A percentile compares a stretch with the other conserved stretches of the same genome.
Evolutionary conservation across 2,329 filamentous ascomycete genomes (phyloP).

Genomic region (Metarhizium sp.): DNA sequence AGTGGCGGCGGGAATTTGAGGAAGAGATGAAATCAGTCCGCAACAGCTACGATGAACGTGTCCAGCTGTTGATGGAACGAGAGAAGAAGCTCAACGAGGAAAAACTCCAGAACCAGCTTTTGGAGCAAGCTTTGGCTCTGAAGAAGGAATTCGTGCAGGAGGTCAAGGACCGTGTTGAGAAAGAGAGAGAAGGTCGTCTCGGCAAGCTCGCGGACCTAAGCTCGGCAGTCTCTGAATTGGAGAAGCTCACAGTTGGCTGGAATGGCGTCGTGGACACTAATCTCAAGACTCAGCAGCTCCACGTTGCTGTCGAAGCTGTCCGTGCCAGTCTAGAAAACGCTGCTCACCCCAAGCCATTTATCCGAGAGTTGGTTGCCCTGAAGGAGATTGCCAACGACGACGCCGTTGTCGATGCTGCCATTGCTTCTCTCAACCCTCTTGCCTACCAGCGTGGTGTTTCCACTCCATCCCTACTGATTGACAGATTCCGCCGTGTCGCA

Average conservation of each 20-base stretch:
- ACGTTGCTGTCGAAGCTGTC: constrained; percentile 91
- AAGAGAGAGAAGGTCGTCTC: constrained; percentile 78
- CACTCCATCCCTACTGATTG: constrained; percentile 75
- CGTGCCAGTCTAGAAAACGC: constrained; percentile 71
- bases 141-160: constrained; percentile 77
- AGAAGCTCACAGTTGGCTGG: constrained; percentile 82
- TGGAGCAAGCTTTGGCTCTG: constrained; percentile 82
- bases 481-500: constrained; percentile 91
- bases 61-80: constrained; percentile 69
- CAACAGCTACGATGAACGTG: constrained; percentile 67
- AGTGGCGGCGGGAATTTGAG: constrained; percentile 82
- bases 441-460: constrained; percentile 91
- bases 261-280: constrained; percentile 84
- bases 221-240: constrained; percentile 68
- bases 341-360: constrained; percentile 67
- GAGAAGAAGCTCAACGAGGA: constrained; percentile 75
- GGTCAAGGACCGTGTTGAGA: constrained; percentile 73
- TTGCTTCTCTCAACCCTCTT: constrained; percentile 88
- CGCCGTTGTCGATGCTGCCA: constrained; percentile 81
- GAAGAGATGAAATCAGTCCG: constrained; percentile 74
- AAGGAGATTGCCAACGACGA: constrained; percentile 85
- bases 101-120: constrained; percentile 71
- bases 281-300: constrained; percentile 88
- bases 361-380: constrained; percentile 85
- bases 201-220: constrained; percentile 77